phyloP scores from a whole-genome alignment of 306 rosid species.

The Argentina anserina region DNA sequence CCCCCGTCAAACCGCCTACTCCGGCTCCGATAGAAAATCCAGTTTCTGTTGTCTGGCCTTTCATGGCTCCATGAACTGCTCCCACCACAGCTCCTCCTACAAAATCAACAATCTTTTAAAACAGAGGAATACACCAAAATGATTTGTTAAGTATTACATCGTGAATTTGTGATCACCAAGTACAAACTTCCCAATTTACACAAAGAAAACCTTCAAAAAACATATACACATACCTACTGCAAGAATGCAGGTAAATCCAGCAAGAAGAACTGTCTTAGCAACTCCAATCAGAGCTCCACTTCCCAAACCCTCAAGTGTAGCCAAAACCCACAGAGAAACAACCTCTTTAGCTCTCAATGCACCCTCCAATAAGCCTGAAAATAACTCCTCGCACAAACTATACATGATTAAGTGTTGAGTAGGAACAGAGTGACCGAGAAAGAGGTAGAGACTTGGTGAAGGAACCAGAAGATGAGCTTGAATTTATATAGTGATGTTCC shows the following conservation, averaged over 20 bases:
- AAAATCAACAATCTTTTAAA: not conserved
- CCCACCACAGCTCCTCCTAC: slow-evolving; percentile 46
- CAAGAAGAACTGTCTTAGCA: slow-evolving; percentile 14
- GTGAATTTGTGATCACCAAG: not conserved
- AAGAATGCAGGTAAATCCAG: slow-evolving; percentile 29
- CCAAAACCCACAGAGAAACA: slow-evolving; percentile 9
- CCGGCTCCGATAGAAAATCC: slow-evolving; percentile 34
- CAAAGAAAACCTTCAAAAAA: not conserved
- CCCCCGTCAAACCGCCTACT: slow-evolving; percentile 37
- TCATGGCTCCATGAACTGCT: slow-evolving; percentile 38
- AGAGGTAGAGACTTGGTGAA: slow-evolving; percentile 8
- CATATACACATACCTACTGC: slow-evolving; percentile 29
- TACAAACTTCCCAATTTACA: not conserved
- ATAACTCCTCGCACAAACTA: slow-evolving; percentile 13
- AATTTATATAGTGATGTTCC: slow-evolving; percentile 24
- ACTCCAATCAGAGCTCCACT: slow-evolving; percentile 1
- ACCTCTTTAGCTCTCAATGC: slow-evolving; percentile 9
- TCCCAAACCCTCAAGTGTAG: not conserved
- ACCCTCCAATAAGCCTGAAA: slow-evolving; percentile 12
- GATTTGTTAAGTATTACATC: not conserved
- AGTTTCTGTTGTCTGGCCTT: slow-evolving; percentile 48
- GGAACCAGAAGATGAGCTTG: not conserved
- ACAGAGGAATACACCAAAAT: not conserved
- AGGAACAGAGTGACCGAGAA: slow-evolving; percentile 1
- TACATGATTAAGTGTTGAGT: slow-evolving; percentile 14